Percentiles rank a stretch among this genome's conserved stretches.
Conservation (phyloP, 805 yeast genomes). For the Komagataella ulmi region DNA sequence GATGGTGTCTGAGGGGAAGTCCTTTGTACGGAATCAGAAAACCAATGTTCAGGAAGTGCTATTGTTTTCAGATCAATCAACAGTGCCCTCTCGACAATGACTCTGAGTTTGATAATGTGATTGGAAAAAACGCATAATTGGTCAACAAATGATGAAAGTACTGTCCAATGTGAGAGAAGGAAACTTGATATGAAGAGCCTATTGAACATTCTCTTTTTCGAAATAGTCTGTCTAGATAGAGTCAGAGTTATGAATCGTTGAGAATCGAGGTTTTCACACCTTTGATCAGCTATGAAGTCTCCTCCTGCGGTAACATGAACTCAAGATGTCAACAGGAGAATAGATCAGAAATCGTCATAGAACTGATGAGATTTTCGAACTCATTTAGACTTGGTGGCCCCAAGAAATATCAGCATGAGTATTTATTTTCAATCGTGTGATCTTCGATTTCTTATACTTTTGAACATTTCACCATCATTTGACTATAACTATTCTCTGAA, state of each 20-base stretch:
- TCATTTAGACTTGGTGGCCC: slow-evolving; percentile 35
- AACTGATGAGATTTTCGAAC: slow-evolving; percentile 22
- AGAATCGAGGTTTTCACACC: slow-evolving; percentile 6
- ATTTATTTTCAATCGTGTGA: slow-evolving; percentile 35
- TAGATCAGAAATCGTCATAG: background rate
- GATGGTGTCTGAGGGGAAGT: slow-evolving; percentile 23
- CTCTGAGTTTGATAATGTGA: slow-evolving; percentile 19
- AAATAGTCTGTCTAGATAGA: slow-evolving; percentile 30
- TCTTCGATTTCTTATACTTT: slow-evolving; percentile 6
- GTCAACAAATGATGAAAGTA: slow-evolving; percentile 24
- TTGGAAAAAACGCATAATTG: slow-evolving; percentile 19
- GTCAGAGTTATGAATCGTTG: slow-evolving; percentile 19
- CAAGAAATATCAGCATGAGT: slow-evolving; percentile 54
- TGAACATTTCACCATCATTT: slow-evolving; percentile 30
- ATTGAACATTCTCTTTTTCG: slow-evolving; percentile 34
- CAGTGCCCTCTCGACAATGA: slow-evolving; percentile 11
- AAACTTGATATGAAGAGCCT: slow-evolving; percentile 44
- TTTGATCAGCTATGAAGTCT: background rate
- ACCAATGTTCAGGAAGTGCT: slow-evolving; percentile 31
- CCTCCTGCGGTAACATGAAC: slow-evolving; percentile 31
- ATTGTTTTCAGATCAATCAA: slow-evolving; percentile 18
- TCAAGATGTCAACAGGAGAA: slow-evolving; percentile 16
- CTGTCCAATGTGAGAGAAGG: slow-evolving; percentile 43
- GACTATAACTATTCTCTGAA: slow-evolving; percentile 12
- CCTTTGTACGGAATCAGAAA: slow-evolving; percentile 27